Evolutionary conservation across 495 filamentous ascomycete species (phyloP).

Genomic region (Aspergillus incahuasiensis): DNA sequence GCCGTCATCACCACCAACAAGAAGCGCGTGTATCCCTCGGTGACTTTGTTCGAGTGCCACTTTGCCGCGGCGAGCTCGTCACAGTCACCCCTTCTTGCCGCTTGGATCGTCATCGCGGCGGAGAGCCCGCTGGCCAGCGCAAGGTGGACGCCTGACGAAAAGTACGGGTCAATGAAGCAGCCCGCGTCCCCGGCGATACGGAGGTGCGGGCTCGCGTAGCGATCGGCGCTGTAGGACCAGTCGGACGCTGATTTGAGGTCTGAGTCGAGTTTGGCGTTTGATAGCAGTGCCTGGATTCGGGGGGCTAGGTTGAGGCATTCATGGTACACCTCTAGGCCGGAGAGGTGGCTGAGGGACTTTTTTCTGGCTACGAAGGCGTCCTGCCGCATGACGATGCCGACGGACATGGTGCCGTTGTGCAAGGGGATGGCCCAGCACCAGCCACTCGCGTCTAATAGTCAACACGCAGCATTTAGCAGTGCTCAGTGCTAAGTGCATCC

Average conservation of each 20-base stretch:
- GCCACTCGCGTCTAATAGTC: constrained; percentile 32
- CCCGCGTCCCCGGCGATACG: neutral
- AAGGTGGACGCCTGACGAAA: neutral
- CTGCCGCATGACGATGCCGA: constrained; percentile 40
- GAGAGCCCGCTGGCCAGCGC: neutral
- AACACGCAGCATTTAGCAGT: neutral
- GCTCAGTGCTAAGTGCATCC: neutral
- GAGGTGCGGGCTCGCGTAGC: neutral
- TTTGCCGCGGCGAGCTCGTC: neutral
- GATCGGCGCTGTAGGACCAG: neutral
- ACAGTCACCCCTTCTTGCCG: neutral
- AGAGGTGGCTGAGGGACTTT: no score
- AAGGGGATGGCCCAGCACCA: constrained; percentile 47
- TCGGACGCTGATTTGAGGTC: neutral
- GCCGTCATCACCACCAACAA: neutral
- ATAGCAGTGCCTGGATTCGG: no score
- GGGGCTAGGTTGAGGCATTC: no score
- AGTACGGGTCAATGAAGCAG: neutral
- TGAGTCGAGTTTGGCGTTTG: no score
- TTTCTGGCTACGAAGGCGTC: constrained; percentile 21
- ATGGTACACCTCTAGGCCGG: no score
- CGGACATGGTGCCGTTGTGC: constrained; percentile 37
- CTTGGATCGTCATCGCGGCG: neutral
- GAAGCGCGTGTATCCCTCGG: neutral
- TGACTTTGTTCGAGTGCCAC: neutral